Conservation (phyloP, 495 filamentous ascomycete species). For the Paragyromitra xinjiangensis region DNA sequence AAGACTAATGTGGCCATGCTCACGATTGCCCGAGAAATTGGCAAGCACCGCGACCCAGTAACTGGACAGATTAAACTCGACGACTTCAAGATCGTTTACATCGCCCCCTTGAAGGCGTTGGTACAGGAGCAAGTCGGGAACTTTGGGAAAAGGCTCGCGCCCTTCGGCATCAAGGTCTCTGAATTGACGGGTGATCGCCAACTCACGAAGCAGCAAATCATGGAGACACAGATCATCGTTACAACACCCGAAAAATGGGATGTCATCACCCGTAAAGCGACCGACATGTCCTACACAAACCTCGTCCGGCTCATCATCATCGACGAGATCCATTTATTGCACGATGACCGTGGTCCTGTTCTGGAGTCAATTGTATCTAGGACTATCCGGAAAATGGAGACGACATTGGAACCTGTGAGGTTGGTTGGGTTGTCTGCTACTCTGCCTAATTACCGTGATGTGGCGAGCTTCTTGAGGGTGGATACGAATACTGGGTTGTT, state of each 20-base stretch:
- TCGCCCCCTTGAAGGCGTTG: slow-evolving; percentile 91
- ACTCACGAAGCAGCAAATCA: slow-evolving; percentile 97
- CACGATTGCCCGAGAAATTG: slow-evolving; percentile 92
- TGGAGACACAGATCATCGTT: slow-evolving; percentile 97
- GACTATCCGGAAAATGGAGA: slow-evolving; percentile 90
- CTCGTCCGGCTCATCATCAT: slow-evolving; percentile 94
- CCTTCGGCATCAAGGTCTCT: slow-evolving; percentile 89
- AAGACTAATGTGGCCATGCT: slow-evolving; percentile 99
- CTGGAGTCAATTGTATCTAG: slow-evolving; percentile 96
- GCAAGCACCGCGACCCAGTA: slow-evolving; percentile 85
- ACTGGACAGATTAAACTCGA: slow-evolving; percentile 92
- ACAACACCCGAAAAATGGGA: slow-evolving; percentile 99
- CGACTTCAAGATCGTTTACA: slow-evolving; percentile 96
- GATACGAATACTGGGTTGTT: slow-evolving; percentile 79
- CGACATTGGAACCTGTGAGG: slow-evolving; percentile 89
- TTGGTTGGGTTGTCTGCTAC: slow-evolving; percentile 94
- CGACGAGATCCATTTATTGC: slow-evolving; percentile 96
- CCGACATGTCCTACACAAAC: slow-evolving; percentile 95
- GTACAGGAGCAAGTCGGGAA: slow-evolving; percentile 98
- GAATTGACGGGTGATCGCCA: slow-evolving; percentile 97
- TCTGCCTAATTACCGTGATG: slow-evolving; percentile 95
- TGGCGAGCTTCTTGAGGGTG: slow-evolving; percentile 93
- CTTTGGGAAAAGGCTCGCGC: slow-evolving; percentile 87
- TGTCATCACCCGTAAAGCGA: slow-evolving; percentile 97
- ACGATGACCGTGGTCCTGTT: slow-evolving; percentile 96